A percentile compares a stretch with the other conserved stretches of the same genome.
Conservation (phyloP, 2,329 filamentous ascomycete species). For the Aspergillus floridensis region DNA sequence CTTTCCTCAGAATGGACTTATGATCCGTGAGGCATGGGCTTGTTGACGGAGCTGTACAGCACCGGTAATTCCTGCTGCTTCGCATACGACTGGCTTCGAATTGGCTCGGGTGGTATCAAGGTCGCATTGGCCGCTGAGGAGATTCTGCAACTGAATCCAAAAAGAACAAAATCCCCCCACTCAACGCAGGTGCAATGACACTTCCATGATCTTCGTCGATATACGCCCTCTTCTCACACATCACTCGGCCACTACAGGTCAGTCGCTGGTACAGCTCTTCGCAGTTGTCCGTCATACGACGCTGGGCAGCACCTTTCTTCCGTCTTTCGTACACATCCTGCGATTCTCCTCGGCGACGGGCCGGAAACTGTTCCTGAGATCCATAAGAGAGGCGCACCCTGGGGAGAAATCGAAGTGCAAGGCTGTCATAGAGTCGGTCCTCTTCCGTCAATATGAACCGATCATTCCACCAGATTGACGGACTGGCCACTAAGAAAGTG, state of each 20-base stretch:
- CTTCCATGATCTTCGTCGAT: constrained; percentile 34
- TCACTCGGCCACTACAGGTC: constrained; percentile 10
- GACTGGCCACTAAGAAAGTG: constrained; percentile 47
- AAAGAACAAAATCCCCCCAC: constrained; percentile 21
- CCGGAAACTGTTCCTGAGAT: constrained; percentile 33
- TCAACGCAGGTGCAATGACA: constrained; percentile 29
- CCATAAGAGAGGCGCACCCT: constrained; percentile 37
- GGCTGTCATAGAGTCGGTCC: constrained; percentile 22
- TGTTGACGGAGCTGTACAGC: no score
- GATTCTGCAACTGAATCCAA: constrained; percentile 4
- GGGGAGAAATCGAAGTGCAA: constrained; percentile 11
- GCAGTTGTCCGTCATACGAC: constrained; percentile 29
- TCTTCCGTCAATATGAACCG: constrained; percentile 39
- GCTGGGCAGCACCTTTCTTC: constrained; percentile 10
- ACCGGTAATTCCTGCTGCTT: no score
- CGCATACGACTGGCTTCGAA: no score
- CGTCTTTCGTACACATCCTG: constrained; percentile 31
- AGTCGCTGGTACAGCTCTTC: constrained; percentile 22
- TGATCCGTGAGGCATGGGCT: no score
- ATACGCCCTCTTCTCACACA: constrained; percentile 22
- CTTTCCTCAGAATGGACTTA: no score
- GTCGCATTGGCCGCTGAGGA: no score
- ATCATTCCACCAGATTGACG: constrained; percentile 50
- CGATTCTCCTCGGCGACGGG: constrained; percentile 26
- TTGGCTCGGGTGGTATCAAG: no score